Evolutionary conservation across 2,329 filamentous ascomycete species (phyloP).

Genomic region (Paraconiothyrium sp.): DNA sequence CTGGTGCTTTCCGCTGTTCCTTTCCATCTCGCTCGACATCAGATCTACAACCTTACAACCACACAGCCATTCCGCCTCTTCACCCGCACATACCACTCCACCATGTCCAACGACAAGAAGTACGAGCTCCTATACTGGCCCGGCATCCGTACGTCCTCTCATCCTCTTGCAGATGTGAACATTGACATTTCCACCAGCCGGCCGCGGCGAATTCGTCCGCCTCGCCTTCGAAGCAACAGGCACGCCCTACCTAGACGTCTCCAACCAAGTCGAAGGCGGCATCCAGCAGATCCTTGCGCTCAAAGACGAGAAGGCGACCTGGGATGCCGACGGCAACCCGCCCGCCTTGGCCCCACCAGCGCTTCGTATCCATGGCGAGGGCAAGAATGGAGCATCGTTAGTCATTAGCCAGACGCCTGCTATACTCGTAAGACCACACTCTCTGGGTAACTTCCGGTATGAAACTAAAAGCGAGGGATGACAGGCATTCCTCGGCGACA

Average conservation of each 20-base stretch:
- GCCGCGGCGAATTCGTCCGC: conserved; percentile 78
- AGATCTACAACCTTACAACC: no score
- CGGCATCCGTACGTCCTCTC: conserved; percentile 48
- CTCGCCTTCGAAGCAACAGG: conserved; percentile 75
- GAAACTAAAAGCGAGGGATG: not conserved
- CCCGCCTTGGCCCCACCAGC: conserved; percentile 74
- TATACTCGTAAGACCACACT: conserved; percentile 61
- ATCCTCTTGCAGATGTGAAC: conserved; percentile 70
- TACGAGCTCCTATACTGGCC: conserved; percentile 80
- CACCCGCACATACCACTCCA: conserved; percentile 4
- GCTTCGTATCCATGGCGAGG: conserved; percentile 62
- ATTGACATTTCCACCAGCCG: conserved; percentile 75
- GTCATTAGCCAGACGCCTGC: conserved; percentile 75
- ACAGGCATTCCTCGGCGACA: conserved; percentile 69
- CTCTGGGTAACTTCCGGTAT: not conserved
- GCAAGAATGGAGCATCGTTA: conserved; percentile 64
- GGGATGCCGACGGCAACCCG: conserved; percentile 66
- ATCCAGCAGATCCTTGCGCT: conserved; percentile 62
- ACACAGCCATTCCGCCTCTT: conserved; percentile 5
- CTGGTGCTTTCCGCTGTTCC: not conserved
- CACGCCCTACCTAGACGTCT: conserved; percentile 71
- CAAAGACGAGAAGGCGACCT: conserved; percentile 54
- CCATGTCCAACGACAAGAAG: conserved; percentile 35
- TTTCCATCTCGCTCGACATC: not conserved
- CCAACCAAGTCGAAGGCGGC: conserved; percentile 61